phyloP scores from a whole-genome alignment of 2,329 filamentous ascomycete genomes.

The Pseudogymnoascus destructans region DNA sequence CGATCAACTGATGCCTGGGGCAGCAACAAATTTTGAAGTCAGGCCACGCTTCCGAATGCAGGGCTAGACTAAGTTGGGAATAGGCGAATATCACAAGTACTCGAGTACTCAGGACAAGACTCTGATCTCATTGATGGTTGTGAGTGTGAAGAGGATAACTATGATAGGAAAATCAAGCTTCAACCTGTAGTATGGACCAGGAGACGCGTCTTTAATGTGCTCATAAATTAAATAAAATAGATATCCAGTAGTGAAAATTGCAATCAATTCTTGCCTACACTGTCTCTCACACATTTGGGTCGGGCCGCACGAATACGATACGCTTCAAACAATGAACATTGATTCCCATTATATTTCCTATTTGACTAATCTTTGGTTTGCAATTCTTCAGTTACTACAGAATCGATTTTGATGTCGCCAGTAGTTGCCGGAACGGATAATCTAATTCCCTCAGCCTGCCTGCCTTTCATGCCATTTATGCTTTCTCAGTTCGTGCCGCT shows the following conservation, averaged over 20 bases:
- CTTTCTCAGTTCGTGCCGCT: constrained; percentile 34
- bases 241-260: neutral
- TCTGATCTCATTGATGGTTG: neutral
- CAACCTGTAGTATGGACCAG: neutral
- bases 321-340: neutral
- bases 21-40: neutral
- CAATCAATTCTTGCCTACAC: neutral
- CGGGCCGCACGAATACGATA: neutral
- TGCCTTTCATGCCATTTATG: neutral
- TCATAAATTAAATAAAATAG: neutral
- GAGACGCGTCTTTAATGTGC: neutral
- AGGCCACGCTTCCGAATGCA: neutral
- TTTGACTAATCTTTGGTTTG: constrained; percentile 8
- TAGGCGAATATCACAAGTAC: neutral
- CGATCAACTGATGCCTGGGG: constrained; percentile 3
- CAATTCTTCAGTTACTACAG: constrained; percentile 4
- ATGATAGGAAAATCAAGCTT: neutral
- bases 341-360: constrained; percentile 8
- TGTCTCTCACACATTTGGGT: neutral
- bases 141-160: neutral
- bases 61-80: neutral
- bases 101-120: neutral
- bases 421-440: constrained; percentile 7
- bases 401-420: constrained; percentile 5
- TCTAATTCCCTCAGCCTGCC: constrained; percentile 7